A percentile compares a stretch with the other conserved stretches of the same genome.
Evolutionary conservation across 1,284 basidiomycete species (phyloP).

Genomic region (Singerocomus inundabilis): DNA sequence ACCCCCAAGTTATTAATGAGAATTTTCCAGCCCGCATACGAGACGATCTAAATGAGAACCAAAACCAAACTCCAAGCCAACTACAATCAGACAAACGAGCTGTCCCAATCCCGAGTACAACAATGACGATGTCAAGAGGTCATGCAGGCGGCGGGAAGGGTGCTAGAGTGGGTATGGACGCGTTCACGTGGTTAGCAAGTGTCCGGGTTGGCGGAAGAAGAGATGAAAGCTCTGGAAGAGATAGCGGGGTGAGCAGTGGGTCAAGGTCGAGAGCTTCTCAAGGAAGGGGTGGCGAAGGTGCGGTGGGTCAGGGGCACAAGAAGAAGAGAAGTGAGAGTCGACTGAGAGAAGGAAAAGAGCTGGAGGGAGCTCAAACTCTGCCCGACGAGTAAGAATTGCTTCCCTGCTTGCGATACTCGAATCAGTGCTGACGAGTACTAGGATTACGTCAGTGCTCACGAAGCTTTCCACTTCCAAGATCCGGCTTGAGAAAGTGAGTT

Average conservation of each 20-base stretch:
- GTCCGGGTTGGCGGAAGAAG: slow-evolving; percentile 56
- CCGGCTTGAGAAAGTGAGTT: slow-evolving; percentile 77
- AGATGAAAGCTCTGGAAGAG: slow-evolving; percentile 52
- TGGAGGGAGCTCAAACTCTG: slow-evolving; percentile 53
- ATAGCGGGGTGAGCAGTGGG: slow-evolving; percentile 45
- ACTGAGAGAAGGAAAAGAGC: slow-evolving; percentile 42
- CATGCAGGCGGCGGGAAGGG: slow-evolving; percentile 54
- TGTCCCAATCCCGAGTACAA: slow-evolving; percentile 24
- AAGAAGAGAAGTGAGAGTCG: slow-evolving; percentile 46
- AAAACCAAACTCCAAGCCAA: slow-evolving; percentile 3
- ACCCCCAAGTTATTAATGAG: slow-evolving; percentile 14
- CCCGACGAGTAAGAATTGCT: slow-evolving; percentile 70
- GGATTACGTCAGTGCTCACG: slow-evolving; percentile 75
- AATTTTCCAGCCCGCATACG: slow-evolving; percentile 15
- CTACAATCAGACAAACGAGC: slow-evolving; percentile 22
- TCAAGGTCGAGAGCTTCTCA: slow-evolving; percentile 36
- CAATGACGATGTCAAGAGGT: slow-evolving; percentile 52
- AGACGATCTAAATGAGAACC: slow-evolving; percentile 20
- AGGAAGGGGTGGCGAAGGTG: slow-evolving; percentile 19
- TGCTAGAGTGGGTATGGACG: slow-evolving; percentile 62
- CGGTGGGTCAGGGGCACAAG: slow-evolving; percentile 14
- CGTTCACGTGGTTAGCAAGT: slow-evolving; percentile 68
- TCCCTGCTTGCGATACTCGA: not conserved
- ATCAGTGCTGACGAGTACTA: slow-evolving; percentile 32
- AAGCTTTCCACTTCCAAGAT: slow-evolving; percentile 72